These are phyloP conservation scores for Erythrophleum ivorense DNA, from an alignment of 331 rosid genomes.

Conservation along the genomic window DNA sequence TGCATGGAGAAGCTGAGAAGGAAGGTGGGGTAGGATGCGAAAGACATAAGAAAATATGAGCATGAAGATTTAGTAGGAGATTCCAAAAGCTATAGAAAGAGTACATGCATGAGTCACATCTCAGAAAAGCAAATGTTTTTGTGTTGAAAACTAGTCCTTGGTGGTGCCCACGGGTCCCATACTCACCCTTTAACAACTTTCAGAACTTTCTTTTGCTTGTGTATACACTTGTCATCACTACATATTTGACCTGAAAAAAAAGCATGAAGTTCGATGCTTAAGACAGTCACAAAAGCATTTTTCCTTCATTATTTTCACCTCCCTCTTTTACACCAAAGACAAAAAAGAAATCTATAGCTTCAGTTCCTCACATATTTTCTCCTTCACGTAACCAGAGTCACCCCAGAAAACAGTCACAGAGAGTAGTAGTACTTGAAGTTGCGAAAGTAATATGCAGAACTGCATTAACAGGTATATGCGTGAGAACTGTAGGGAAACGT, in stretches of 20 bases:
- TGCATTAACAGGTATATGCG: neutral
- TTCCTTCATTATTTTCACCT: slow-evolving; percentile 40
- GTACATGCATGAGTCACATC: slow-evolving; percentile 39
- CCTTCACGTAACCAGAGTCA: neutral
- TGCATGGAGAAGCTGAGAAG: slow-evolving; percentile 2
- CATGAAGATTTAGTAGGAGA: neutral
- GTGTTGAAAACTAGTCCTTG: slow-evolving; percentile 38
- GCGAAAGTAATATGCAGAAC: neutral
- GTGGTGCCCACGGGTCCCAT: slow-evolving; percentile 38
- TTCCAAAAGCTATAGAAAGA: slow-evolving; percentile 27
- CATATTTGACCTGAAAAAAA: slow-evolving; percentile 52
- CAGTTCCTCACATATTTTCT: neutral
- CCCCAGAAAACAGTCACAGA: neutral
- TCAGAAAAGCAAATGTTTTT: slow-evolving; percentile 42
- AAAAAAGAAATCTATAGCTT: slow-evolving; percentile 19
- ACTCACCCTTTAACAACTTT: slow-evolving; percentile 34
- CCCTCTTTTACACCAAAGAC: slow-evolving; percentile 47
- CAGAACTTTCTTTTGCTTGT: slow-evolving; percentile 37
- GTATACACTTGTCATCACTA: slow-evolving; percentile 45
- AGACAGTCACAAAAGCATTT: slow-evolving; percentile 54
- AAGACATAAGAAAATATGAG: neutral
- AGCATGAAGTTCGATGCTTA: slow-evolving; percentile 54
- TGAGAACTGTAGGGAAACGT: slow-evolving; percentile 43
- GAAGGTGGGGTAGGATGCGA: too few species aligned
- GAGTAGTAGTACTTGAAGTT: neutral